Evolutionary conservation across 2,329 filamentous ascomycete genomes (phyloP).

Genomic region (Claviceps lovelessii): DNA sequence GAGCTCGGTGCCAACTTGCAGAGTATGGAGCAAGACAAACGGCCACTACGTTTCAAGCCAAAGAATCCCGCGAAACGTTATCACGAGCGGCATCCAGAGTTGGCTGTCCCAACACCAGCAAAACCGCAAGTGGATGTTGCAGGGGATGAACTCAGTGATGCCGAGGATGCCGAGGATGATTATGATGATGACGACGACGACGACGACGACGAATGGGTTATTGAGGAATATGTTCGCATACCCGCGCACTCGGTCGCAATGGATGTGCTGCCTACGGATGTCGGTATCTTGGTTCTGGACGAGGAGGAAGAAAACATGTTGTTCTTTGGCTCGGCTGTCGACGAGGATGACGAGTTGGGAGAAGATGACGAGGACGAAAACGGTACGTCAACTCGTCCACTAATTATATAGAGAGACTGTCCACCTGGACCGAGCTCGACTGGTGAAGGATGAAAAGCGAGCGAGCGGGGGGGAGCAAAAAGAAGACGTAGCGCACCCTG

Average conservation of each 20-base stretch:
- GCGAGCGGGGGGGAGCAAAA: too few species aligned
- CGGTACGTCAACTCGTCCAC: conserved; percentile 26
- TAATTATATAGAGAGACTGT: too few species aligned
- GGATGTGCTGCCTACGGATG: conserved; percentile 32
- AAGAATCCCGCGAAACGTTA: conserved; percentile 41
- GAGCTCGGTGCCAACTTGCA: conserved; percentile 41
- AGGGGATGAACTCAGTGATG: conserved; percentile 27
- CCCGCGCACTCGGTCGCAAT: conserved; percentile 35
- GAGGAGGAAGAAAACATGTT: conserved; percentile 43
- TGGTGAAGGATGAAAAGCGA: too few species aligned
- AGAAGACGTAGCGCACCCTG: background rate
- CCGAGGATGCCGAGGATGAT: conserved; percentile 26
- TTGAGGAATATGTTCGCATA: conserved; percentile 50
- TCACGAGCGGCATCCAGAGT: conserved; percentile 38
- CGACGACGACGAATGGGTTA: conserved; percentile 42
- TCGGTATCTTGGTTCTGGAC: conserved; percentile 43
- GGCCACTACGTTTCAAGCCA: conserved; percentile 35
- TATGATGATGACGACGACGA: conserved; percentile 27
- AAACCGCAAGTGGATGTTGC: conserved; percentile 14
- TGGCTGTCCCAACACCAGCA: background rate
- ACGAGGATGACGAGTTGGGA: conserved; percentile 45
- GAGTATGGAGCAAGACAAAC: conserved; percentile 28
- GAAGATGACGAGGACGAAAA: conserved; percentile 54
- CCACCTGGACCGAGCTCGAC: background rate
- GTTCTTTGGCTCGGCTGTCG: conserved; percentile 45